phyloP scores from a whole-genome alignment of 257 asterid genomes.

The Verbena officinalis region DNA sequence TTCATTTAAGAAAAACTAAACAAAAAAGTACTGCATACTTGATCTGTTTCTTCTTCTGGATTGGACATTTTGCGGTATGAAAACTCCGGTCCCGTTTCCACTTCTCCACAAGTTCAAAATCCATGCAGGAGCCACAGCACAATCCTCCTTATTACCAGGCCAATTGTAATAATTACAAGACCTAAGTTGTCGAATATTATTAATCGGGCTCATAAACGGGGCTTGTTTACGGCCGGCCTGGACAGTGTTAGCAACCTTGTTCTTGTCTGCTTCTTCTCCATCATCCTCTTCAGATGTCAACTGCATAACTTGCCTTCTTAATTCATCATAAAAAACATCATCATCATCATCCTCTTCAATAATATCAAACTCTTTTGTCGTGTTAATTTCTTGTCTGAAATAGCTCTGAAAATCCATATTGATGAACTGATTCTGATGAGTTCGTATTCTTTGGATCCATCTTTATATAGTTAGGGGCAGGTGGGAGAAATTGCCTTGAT shows the following conservation, averaged over 20 bases:
- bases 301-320: constrained; percentile 46
- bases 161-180: constrained; percentile 41
- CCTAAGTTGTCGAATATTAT: not conserved
- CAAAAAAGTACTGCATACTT: constrained; percentile 25
- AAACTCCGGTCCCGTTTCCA: constrained; percentile 81
- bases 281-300: constrained; percentile 61
- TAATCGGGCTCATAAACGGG: not conserved
- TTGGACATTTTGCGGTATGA: constrained; percentile 60
- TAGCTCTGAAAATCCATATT: constrained; percentile 38
- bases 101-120: constrained; percentile 60
- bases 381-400: constrained; percentile 11
- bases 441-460: not conserved
- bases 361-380: constrained; percentile 15
- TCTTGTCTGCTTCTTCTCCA: constrained; percentile 16
- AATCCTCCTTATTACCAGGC: constrained; percentile 46
- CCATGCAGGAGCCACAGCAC: constrained; percentile 54
- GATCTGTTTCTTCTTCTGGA: constrained; percentile 35
- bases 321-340: constrained; percentile 59
- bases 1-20: not conserved
- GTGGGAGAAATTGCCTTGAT: constrained; percentile 23
- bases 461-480: constrained; percentile 23
- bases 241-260: not conserved
- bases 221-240: constrained; percentile 23
- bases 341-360: constrained; percentile 44
- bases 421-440: constrained; percentile 8